A percentile compares a stretch with the other conserved stretches of the same genome.
These are phyloP conservation scores for Pachysandra terminalis DNA, from an alignment of 164 flowering plant genomes.

Conservation along the genomic window DNA sequence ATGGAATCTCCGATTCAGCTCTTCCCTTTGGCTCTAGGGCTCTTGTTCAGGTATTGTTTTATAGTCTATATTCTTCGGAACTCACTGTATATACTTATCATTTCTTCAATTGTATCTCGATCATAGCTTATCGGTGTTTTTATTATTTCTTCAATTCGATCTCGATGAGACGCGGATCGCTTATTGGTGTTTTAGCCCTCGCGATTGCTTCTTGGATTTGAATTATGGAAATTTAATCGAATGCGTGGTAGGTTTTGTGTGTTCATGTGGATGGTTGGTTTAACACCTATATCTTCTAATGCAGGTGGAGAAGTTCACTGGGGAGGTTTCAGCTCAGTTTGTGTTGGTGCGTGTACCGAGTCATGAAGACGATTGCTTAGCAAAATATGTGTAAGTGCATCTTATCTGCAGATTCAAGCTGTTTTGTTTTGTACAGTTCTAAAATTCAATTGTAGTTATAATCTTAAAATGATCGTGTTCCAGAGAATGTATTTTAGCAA, in stretches of 20 bases:
- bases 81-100: not conserved
- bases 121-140: not conserved
- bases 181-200: not conserved
- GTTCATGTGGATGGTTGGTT: not conserved
- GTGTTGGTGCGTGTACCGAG: constrained; percentile 38
- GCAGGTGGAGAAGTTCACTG: constrained; percentile 37
- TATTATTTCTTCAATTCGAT: not conserved
- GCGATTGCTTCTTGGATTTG: not conserved
- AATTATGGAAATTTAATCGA: not conserved
- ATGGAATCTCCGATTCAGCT: constrained; percentile 64
- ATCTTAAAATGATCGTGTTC: too few relatives aligned
- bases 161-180: not conserved
- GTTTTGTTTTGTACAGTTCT: not conserved
- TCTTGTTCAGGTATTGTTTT: constrained; percentile 60
- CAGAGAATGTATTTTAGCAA: too few relatives aligned
- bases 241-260: not conserved
- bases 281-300: constrained; percentile 2
- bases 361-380: constrained; percentile 36
- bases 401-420: not conserved
- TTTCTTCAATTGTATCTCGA: not conserved
- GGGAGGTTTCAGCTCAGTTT: constrained; percentile 48
- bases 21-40: constrained; percentile 71
- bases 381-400: constrained; percentile 57
- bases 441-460: too few relatives aligned
- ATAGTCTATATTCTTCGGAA: not conserved